phyloP scores from a whole-genome alignment of 257 asterid species.

The Penstemon davidsonii region DNA sequence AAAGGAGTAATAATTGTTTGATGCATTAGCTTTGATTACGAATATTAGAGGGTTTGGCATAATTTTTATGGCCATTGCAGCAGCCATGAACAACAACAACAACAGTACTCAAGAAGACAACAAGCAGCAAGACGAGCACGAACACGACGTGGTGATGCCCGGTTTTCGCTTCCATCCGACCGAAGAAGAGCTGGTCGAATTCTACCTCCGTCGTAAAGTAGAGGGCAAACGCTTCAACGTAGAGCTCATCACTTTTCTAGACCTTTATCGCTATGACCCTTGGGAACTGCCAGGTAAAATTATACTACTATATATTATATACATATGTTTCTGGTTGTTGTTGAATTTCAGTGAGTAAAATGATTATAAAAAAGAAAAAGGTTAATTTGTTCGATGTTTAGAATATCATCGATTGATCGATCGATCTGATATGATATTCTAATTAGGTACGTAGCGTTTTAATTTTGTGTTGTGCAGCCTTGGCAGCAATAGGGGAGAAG shows the following conservation, averaged over 20 bases:
- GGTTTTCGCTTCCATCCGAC: slow-evolving; percentile 98
- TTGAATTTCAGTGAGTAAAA: background rate
- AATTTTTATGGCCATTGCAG: slow-evolving; percentile 66
- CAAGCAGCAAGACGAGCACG: slow-evolving; percentile 59
- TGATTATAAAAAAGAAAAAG: background rate
- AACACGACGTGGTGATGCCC: slow-evolving; percentile 91
- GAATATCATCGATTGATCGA: background rate
- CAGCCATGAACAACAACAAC: slow-evolving; percentile 51
- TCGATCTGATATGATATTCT: background rate
- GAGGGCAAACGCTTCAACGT: slow-evolving; percentile 98
- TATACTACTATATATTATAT: background rate
- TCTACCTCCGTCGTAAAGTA: slow-evolving; percentile 99
- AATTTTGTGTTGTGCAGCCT: slow-evolving; percentile 36
- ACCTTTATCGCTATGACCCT: slow-evolving; percentile 97
- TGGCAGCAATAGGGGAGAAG: slow-evolving; percentile 98
- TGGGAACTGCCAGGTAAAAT: slow-evolving; percentile 95
- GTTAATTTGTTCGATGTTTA: background rate
- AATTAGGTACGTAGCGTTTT: too few relatives aligned
- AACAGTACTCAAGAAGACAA: slow-evolving; percentile 35
- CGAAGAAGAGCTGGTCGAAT: slow-evolving; percentile 93
- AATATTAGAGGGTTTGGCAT: slow-evolving; percentile 2
- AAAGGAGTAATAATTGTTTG: background rate
- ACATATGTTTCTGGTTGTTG: too few relatives aligned
- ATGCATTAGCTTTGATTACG: background rate
- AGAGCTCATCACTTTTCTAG: slow-evolving; percentile 86